phyloP scores from a whole-genome alignment of 2,329 filamentous ascomycete genomes.

The Colletotrichum gloeosporioides region DNA sequence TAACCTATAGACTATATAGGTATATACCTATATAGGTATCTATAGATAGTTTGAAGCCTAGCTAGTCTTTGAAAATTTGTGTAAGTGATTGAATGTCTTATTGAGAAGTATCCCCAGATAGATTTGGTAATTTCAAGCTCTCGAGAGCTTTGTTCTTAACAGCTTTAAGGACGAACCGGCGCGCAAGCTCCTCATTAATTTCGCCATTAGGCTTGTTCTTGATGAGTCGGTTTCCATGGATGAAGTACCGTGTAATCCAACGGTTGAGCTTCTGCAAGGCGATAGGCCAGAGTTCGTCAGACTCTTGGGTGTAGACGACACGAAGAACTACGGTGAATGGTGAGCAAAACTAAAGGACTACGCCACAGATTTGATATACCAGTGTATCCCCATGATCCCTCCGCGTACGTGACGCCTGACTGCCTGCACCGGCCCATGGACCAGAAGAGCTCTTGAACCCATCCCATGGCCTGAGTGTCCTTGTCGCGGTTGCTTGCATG shows the following conservation, averaged over 20 bases:
- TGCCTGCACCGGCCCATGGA: neutral
- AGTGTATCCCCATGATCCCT: neutral
- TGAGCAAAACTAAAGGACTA: neutral
- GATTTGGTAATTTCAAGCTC: neutral
- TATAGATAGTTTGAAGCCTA: too few species aligned
- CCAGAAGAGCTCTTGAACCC: neutral
- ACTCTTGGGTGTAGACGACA: neutral
- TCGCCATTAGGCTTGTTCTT: neutral
- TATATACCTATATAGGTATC: too few species aligned
- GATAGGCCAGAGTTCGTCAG: neutral
- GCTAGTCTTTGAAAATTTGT: neutral
- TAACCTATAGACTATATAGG: too few species aligned
- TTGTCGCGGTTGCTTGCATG: neutral
- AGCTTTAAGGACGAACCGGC: fast-evolving
- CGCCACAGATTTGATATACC: neutral
- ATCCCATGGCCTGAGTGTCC: neutral
- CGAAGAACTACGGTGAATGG: neutral
- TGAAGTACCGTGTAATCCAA: neutral
- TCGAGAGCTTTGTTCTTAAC: neutral
- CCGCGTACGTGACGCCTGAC: neutral
- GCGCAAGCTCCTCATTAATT: neutral
- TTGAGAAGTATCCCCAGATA: neutral
- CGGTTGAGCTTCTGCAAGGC: neutral
- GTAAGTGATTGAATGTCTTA: fast-evolving
- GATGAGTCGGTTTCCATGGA: neutral